phyloP scores from a whole-genome alignment of 768 basidiomycete species.

The Gloeophyllum trabeum region DNA sequence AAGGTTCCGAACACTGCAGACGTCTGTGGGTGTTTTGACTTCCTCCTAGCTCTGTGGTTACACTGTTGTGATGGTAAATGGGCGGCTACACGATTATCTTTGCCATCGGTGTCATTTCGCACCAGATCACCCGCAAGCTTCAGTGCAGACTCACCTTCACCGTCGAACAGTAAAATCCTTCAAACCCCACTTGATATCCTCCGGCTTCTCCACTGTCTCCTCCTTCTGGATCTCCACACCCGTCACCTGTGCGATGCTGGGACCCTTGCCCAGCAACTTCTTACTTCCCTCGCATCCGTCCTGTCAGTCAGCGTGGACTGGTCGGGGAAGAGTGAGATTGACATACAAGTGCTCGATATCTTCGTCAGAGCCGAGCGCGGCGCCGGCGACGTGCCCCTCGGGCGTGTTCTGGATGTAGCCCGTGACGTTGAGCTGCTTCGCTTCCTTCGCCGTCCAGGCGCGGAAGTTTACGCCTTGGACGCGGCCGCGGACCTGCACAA shows the following conservation, averaged over 20 bases:
- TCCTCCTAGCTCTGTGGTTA: too few relatives aligned
- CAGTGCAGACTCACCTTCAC: too few relatives aligned
- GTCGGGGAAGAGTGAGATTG: background rate
- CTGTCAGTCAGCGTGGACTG: too few relatives aligned
- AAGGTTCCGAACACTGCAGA: too few relatives aligned
- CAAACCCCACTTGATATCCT: background rate
- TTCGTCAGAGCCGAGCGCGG: background rate
- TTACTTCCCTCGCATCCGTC: background rate
- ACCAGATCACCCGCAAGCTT: too few relatives aligned
- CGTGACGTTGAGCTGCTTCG: background rate
- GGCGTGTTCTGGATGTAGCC: background rate
- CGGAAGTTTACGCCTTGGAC: conserved; percentile 1
- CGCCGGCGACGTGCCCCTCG: background rate
- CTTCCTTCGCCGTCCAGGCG: background rate
- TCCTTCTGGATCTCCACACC: background rate
- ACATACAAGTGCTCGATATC: background rate
- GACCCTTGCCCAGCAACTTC: background rate
- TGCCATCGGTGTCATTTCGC: too few relatives aligned
- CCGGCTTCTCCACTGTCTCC: background rate
- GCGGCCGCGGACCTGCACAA: background rate
- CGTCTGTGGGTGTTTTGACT: too few relatives aligned
- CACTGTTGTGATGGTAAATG: too few relatives aligned
- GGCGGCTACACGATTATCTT: too few relatives aligned
- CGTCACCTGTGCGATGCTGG: background rate
- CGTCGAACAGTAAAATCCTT: background rate